Conservation (phyloP, 2,329 filamentous ascomycete species). For the Neospermospora avenae region DNA sequence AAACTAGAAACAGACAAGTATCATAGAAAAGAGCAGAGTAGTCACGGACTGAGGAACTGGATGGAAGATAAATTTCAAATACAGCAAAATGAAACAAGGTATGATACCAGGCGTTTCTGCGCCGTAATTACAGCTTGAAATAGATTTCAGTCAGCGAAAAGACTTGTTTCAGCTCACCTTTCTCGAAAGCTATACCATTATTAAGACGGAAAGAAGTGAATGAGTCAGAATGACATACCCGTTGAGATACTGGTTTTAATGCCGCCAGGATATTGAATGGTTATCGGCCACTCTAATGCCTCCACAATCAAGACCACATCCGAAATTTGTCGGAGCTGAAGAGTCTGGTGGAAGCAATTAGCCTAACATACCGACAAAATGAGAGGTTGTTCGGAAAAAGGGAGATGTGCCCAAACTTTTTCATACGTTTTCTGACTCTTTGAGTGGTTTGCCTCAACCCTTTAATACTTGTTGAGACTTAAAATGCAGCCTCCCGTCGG, state of each 20-base stretch:
- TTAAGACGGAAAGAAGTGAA: no score
- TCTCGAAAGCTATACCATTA: background rate
- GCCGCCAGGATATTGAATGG: background rate
- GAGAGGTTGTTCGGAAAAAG: background rate
- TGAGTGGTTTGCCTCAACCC: no score
- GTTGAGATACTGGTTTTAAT: no score
- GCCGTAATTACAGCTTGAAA: background rate
- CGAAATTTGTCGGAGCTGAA: background rate
- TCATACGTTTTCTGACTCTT: no score
- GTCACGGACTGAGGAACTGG: constrained; percentile 38
- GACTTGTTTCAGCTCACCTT: background rate
- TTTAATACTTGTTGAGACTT: background rate
- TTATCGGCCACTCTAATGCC: background rate
- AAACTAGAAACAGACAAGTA: constrained; percentile 47
- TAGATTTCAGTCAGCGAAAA: background rate
- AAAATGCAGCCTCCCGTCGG: constrained; percentile 3
- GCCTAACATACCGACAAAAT: background rate
- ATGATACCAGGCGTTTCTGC: background rate
- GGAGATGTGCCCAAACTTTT: no score
- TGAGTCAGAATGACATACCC: no score
- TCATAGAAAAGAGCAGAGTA: constrained; percentile 48
- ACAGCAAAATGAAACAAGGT: no score
- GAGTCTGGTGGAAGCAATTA: background rate
- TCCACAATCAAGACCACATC: background rate
- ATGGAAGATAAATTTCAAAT: background rate